A percentile compares a stretch with the other conserved stretches of the same genome.
Conservation (phyloP, 257 asterid genomes). For the Plantago ovata region DNA sequence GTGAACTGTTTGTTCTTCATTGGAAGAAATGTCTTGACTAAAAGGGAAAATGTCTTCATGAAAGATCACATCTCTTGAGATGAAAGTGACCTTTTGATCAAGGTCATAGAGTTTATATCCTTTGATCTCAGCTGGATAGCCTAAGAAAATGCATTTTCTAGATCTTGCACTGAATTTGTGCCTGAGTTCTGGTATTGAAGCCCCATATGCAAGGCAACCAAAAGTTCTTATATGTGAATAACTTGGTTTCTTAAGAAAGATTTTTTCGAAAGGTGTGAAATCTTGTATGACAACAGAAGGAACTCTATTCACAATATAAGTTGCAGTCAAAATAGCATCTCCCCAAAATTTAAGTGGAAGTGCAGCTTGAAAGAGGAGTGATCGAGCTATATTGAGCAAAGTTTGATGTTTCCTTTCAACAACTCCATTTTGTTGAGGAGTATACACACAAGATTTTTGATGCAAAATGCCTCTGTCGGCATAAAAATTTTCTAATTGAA, state of each 20-base stretch:
- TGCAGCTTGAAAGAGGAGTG: background rate
- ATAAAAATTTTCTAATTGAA: no score
- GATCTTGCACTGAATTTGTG: background rate
- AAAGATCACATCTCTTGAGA: background rate
- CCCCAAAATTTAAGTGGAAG: background rate
- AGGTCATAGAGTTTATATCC: background rate
- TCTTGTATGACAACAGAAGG: background rate
- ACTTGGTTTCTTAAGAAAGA: background rate
- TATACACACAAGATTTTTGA: background rate
- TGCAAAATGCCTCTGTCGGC: background rate
- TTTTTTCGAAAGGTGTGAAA: background rate
- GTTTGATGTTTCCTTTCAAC: background rate
- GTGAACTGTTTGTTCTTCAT: no score
- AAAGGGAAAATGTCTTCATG: background rate
- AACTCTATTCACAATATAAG: background rate
- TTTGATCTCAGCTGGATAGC: background rate
- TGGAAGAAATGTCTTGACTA: no score
- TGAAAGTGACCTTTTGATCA: background rate
- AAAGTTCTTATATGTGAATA: background rate
- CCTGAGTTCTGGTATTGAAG: background rate
- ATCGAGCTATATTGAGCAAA: background rate
- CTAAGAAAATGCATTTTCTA: background rate
- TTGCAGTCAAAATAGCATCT: background rate
- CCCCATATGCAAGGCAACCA: background rate
- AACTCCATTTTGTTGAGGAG: slow-evolving; percentile 1